phyloP scores from a whole-genome alignment of 2,329 filamentous ascomycete genomes.

The Lachnum nothofagi region DNA sequence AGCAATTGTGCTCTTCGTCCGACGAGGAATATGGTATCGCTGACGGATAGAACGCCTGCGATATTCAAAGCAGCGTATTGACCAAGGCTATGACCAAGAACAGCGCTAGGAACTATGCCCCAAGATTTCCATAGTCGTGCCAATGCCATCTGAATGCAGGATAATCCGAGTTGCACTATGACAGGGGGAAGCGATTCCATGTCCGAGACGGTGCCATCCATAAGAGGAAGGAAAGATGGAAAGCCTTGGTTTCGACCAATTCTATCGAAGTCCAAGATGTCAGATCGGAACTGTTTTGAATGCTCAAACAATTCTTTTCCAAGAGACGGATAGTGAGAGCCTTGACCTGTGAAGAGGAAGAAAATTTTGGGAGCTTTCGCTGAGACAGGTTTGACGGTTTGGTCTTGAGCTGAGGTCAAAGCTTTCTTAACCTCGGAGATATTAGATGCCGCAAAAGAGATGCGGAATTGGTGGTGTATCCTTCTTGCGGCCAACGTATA shows the following conservation, averaged over 20 bases:
- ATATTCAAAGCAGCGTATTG: conserved; percentile 69
- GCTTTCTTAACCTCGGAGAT: conserved; percentile 43
- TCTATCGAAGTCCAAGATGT: conserved; percentile 17
- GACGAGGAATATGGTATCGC: conserved; percentile 67
- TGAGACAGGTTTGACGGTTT: conserved; percentile 36
- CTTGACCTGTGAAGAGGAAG: conserved; percentile 28
- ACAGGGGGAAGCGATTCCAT: conserved; percentile 45
- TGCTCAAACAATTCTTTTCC: conserved; percentile 21
- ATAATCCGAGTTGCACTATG: conserved; percentile 48
- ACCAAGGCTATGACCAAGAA: conserved; percentile 60
- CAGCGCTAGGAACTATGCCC: conserved; percentile 50
- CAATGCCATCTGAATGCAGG: conserved; percentile 51
- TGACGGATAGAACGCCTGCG: conserved; percentile 65
- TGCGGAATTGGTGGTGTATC: conserved; percentile 54
- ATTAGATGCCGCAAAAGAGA: conserved; percentile 43
- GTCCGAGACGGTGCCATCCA: conserved; percentile 39
- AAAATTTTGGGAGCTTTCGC: conserved; percentile 23
- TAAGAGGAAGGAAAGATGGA: conserved; percentile 32
- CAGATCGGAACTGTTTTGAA: conserved; percentile 34
- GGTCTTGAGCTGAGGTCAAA: conserved; percentile 44
- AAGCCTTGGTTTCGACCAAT: conserved; percentile 19
- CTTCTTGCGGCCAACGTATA: conserved; percentile 41
- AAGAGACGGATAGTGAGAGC: conserved; percentile 35
- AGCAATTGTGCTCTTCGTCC: conserved; percentile 62
- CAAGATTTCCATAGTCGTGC: conserved; percentile 51